Conservation (phyloP, 768 basidiomycete species). For the Chalciporus piperatus region DNA sequence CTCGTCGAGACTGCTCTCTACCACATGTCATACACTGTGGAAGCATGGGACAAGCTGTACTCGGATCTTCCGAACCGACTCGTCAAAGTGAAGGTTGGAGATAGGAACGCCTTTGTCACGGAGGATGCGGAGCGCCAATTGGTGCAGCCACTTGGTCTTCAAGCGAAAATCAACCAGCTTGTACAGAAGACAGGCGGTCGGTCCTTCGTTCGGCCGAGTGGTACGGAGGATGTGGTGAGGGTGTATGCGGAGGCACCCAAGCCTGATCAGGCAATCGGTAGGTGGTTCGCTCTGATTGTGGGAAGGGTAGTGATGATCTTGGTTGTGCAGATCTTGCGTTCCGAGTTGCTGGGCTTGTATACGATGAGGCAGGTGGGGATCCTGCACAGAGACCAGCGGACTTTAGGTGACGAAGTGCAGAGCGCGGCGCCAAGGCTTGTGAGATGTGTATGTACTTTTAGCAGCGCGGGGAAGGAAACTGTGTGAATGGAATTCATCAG, state of each 20-base stretch:
- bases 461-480: neutral
- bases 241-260: constrained; percentile 92
- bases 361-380: constrained; percentile 81
- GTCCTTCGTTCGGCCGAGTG: constrained; percentile 93
- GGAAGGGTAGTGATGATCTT: constrained; percentile 3
- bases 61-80: constrained; percentile 91
- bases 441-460: constrained; percentile 9
- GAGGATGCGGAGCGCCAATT: constrained; percentile 91
- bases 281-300: constrained; percentile 1
- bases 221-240: constrained; percentile 96
- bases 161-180: constrained; percentile 77
- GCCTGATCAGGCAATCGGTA: constrained; percentile 79
- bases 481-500: no score
- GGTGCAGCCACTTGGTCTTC: constrained; percentile 75
- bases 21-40: constrained; percentile 78
- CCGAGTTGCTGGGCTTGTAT: constrained; percentile 81
- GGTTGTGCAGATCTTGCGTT: constrained; percentile 70
- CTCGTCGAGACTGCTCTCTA: constrained; percentile 91
- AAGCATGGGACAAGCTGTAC: constrained; percentile 93
- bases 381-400: constrained; percentile 73
- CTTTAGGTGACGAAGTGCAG: constrained; percentile 50
- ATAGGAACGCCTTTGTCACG: constrained; percentile 83
- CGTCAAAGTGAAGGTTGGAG: constrained; percentile 85
- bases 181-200: constrained; percentile 83
- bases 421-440: neutral